Percentiles rank a stretch among this genome's conserved stretches.
phyloP scores from a whole-genome alignment of 2,329 filamentous ascomycete species.

The Penicillium sp. region DNA sequence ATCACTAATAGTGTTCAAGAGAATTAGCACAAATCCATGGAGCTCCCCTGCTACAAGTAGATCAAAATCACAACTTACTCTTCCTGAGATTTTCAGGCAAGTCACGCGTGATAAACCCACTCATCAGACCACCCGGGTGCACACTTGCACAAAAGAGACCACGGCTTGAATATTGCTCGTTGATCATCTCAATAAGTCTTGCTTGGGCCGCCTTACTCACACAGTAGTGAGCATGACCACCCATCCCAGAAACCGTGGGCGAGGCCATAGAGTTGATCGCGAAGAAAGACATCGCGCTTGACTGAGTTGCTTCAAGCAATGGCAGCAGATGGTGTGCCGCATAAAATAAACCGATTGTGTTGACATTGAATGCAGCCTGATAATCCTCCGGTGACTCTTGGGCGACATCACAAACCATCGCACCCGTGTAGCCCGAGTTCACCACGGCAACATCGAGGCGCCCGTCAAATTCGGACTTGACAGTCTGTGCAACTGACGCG shows the following conservation, averaged over 20 bases:
- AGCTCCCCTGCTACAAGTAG: not conserved
- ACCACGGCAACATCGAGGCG: not conserved
- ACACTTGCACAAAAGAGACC: not conserved
- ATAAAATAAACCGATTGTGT: not conserved
- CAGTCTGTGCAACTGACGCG: not conserved
- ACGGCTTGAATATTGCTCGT: not conserved
- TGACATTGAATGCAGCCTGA: not conserved
- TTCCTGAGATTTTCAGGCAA: not conserved
- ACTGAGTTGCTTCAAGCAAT: not conserved
- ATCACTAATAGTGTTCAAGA: not conserved
- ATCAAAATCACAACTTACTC: not conserved
- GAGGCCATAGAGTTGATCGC: constrained; percentile 32
- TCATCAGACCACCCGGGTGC: not conserved
- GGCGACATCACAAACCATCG: not conserved
- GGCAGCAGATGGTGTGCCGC: not conserved
- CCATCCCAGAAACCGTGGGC: constrained; percentile 38
- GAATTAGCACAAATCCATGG: not conserved
- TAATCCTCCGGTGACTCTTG: not conserved
- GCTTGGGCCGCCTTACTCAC: constrained; percentile 18
- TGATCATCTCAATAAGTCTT: not conserved
- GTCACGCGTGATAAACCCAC: not conserved
- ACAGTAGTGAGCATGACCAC: constrained; percentile 42
- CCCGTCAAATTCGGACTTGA: not conserved
- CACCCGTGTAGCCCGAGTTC: not conserved
- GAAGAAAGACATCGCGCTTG: constrained; percentile 24